Base-by-base conservation (phyloP, 148 eudicot species). In the Drosera capensis region DNA sequence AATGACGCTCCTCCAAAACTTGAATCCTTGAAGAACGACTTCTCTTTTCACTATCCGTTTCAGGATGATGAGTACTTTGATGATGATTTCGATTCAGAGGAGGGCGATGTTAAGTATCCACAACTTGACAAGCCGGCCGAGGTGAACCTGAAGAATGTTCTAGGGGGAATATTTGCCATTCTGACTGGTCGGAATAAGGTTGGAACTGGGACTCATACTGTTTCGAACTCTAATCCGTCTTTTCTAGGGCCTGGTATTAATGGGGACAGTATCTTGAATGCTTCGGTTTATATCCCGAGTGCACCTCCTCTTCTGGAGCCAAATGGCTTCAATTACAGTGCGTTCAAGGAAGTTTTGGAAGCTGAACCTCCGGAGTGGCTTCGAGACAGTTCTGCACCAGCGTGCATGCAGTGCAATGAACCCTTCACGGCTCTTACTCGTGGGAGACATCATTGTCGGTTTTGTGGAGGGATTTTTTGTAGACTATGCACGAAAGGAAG, bases 211-310 rank as follows among this genome's bases (percentile, higher is more conserved):
- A 50, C 23, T 59, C 71, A 54, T 43, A 68, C 71, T 26, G 40
- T 65, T 29, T 40, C 88, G 20, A 53, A 66, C 54, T 73, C 95
- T 18, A 64, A 75, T 74, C 94, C 68, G 44, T 86, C 94, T 41
- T 92, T 92, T 55, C 71, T 92, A 34, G 95, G 77, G 8, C 62
- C 94, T 24, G 80, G 82, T 23, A 79, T 71, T 64, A 72, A 92
- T 70, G 99, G 99, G 5, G 95, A 85, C 51, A 76, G 79, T 26
- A 65, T 68, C 59, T 60, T 90, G 70, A 73, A 81, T 45, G 52
- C 99, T 36, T 92, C 99, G 1, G 99, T 92, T 17, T 85, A 79
- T 59, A 82, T 74, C 28, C 99, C 99, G 5, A 85, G 99, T 68
- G 99, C 99, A 20, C 99, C 99, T 9, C 99, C 99, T 21, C 78